Evolutionary conservation across 306 rosid species (phyloP).

Genomic region (Malus sieversii): DNA sequence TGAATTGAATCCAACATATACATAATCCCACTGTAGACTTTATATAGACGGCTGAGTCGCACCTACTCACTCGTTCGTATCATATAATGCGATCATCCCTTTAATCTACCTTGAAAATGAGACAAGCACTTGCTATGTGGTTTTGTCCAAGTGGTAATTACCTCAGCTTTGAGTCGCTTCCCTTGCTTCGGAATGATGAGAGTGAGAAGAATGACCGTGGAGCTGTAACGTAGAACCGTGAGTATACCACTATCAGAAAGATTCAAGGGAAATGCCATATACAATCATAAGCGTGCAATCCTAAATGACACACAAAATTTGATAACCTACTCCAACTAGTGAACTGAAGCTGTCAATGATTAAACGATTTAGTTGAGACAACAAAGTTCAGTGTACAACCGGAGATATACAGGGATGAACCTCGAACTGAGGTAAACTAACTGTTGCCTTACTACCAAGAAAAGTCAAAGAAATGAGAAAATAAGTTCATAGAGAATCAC

Average conservation of each 20-base stretch:
- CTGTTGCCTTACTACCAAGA: slow-evolving; percentile 9
- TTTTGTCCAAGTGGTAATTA: slow-evolving; percentile 24
- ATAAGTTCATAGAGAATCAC: slow-evolving; percentile 25
- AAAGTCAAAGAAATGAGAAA: not conserved
- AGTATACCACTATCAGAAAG: slow-evolving; percentile 18
- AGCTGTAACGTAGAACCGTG: slow-evolving; percentile 49
- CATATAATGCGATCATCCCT: slow-evolving; percentile 32
- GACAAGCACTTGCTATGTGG: slow-evolving; percentile 24
- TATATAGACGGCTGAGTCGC: slow-evolving; percentile 33
- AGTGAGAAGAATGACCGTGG: slow-evolving; percentile 93
- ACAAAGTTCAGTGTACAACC: not conserved
- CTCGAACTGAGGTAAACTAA: not conserved
- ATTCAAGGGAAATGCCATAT: not conserved
- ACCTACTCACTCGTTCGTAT: slow-evolving; percentile 42
- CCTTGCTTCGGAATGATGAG: slow-evolving; percentile 92
- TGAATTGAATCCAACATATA: slow-evolving; percentile 45
- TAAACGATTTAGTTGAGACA: not conserved
- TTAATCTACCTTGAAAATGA: slow-evolving; percentile 46
- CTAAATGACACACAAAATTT: slow-evolving; percentile 11
- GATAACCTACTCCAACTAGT: slow-evolving; percentile 4
- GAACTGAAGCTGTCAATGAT: slow-evolving; percentile 4
- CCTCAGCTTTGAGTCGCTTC: slow-evolving; percentile 81
- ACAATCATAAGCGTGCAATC: not conserved
- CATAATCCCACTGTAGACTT: slow-evolving; percentile 49
- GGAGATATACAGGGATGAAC: not conserved